phyloP scores from a whole-genome alignment of 1,284 basidiomycete species.

The Microbotryum scabiosae region DNA sequence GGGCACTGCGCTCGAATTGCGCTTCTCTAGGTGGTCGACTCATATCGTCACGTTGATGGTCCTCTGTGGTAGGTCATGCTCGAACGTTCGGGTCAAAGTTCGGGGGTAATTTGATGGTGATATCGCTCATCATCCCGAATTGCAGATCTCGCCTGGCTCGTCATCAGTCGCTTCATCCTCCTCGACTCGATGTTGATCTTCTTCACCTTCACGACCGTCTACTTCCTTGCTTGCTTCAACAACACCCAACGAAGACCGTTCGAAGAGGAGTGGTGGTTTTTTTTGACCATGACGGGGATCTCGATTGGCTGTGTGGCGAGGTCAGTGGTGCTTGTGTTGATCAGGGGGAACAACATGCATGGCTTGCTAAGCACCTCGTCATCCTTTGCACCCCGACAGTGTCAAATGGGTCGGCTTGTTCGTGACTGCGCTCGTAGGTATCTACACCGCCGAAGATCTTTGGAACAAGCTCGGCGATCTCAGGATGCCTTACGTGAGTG shows the following conservation, averaged over 20 bases:
- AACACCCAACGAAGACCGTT: slow-evolving; percentile 91
- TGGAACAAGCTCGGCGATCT: slow-evolving; percentile 98
- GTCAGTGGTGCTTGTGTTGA: slow-evolving; percentile 41
- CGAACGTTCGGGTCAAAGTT: no score
- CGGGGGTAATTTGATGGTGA: background rate
- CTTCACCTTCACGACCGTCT: slow-evolving; percentile 95
- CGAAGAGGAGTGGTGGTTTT: slow-evolving; percentile 91
- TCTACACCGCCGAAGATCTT: slow-evolving; percentile 94
- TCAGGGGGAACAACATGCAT: background rate
- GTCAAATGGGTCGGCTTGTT: slow-evolving; percentile 97
- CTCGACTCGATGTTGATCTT: slow-evolving; percentile 96
- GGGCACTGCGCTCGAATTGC: slow-evolving; percentile 92
- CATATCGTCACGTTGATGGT: slow-evolving; percentile 94
- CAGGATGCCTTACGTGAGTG: slow-evolving; percentile 72
- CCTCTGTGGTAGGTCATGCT: slow-evolving; percentile 58
- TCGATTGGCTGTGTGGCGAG: slow-evolving; percentile 94
- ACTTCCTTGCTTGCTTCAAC: slow-evolving; percentile 91
- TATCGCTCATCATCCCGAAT: background rate
- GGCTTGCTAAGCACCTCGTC: background rate
- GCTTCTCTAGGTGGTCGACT: slow-evolving; percentile 79
- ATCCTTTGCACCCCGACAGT: slow-evolving; percentile 42
- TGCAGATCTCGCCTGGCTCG: slow-evolving; percentile 87
- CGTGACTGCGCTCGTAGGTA: slow-evolving; percentile 83
- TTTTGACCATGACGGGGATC: slow-evolving; percentile 79
- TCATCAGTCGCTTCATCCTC: slow-evolving; percentile 93